Percentiles rank a stretch among this genome's conserved stretches.
Conservation (phyloP, 169 alveolate genomes). For the Babesia caballi region DNA sequence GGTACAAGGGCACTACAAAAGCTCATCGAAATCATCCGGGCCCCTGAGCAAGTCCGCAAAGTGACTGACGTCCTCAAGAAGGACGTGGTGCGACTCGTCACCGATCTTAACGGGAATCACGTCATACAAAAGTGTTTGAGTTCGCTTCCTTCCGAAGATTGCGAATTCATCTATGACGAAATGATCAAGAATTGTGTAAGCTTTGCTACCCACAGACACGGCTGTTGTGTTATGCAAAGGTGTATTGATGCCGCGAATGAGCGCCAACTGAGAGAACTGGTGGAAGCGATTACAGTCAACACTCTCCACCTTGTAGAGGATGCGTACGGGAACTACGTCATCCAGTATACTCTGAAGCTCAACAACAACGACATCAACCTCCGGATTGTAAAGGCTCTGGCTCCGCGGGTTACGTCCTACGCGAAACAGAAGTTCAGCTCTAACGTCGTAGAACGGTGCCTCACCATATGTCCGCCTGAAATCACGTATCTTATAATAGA, state of each 20-base stretch:
- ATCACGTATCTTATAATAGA: constrained; percentile 60
- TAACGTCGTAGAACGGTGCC: constrained; percentile 89
- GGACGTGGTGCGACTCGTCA: constrained; percentile 71
- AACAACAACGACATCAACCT: constrained; percentile 70
- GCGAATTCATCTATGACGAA: constrained; percentile 84
- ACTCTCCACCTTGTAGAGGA: constrained; percentile 85
- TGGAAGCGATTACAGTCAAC: constrained; percentile 74
- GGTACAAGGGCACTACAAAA: constrained; percentile 93
- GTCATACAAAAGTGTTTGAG: constrained; percentile 86
- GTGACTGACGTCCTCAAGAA: constrained; percentile 50
- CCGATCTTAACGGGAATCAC: constrained; percentile 91
- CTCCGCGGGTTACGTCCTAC: constrained; percentile 73
- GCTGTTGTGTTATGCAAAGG: constrained; percentile 93
- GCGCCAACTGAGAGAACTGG: constrained; percentile 63
- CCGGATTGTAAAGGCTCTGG: constrained; percentile 75
- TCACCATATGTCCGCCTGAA: constrained; percentile 65
- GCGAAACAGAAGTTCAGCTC: constrained; percentile 91
- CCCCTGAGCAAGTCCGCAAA: not conserved
- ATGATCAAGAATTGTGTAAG: constrained; percentile 75
- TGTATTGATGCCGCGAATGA: constrained; percentile 87
- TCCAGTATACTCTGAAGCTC: constrained; percentile 84
- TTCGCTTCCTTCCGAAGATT: constrained; percentile 71
- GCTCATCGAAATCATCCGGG: constrained; percentile 82
- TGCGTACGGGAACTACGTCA: constrained; percentile 94
- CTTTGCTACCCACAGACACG: constrained; percentile 89